Percentiles rank a stretch among this genome's conserved stretches.
These are phyloP conservation scores for Prunus armeniaca DNA, from an alignment of 306 rosid species.

Conservation along the genomic window DNA sequence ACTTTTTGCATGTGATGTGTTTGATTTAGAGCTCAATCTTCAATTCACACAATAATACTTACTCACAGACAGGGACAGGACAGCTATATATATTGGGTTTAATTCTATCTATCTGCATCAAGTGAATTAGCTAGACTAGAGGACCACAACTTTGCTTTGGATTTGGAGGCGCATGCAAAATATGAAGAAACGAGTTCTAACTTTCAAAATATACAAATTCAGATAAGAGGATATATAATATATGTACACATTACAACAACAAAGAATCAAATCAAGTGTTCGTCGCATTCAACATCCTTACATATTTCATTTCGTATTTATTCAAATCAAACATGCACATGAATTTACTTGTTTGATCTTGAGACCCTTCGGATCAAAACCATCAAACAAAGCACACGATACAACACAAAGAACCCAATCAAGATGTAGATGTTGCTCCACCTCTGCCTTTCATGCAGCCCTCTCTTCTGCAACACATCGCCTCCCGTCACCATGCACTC, in stretches of 20 bases:
- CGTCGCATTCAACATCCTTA: too few species aligned
- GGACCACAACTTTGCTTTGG: neutral
- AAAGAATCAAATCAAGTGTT: too few species aligned
- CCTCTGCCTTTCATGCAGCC: conserved; percentile 55
- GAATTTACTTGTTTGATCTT: conserved; percentile 42
- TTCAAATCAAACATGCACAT: neutral
- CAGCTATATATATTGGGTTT: neutral
- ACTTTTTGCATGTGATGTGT: neutral
- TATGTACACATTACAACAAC: too few species aligned
- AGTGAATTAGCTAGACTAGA: too few species aligned
- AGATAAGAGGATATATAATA: too few species aligned
- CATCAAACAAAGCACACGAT: conserved; percentile 78
- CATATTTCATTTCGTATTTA: neutral
- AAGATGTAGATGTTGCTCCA: conserved; percentile 78
- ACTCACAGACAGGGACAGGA: neutral
- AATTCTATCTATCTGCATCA: neutral
- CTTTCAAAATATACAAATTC: neutral
- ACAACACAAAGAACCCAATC: conserved; percentile 67
- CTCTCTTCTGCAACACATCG: conserved; percentile 63
- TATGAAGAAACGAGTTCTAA: neutral
- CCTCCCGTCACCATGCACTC: conserved; percentile 77
- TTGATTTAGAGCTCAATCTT: neutral
- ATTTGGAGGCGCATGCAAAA: neutral
- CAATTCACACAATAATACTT: neutral
- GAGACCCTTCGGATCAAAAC: conserved; percentile 85